Base-by-base conservation (phyloP, 768 basidiomycete species). In the Cantharellus anzutake region DNA sequence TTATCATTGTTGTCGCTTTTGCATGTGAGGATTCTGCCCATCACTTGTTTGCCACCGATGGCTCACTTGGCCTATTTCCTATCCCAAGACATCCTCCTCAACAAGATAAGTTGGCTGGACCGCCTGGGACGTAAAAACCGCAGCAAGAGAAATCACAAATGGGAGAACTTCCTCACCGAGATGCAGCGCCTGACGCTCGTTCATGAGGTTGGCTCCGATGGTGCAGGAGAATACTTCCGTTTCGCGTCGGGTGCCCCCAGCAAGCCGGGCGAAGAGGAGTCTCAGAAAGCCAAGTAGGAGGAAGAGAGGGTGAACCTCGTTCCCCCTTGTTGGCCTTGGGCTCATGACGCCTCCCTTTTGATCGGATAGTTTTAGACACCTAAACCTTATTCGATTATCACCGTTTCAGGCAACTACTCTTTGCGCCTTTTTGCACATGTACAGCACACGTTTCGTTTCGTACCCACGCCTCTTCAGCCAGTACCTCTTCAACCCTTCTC, bases 101-200 rank as follows among this genome's bases (percentile, higher is more conserved):
- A 69, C 64, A 69, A 70, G 62, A 70, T 74, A 52, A 59, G 64
- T 5, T 73, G 66, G 68, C 68, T 75, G 16, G 71, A 73, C 64
- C 69, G 67, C 35, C 67, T 75, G 48, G 74, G 74, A 38, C 68
- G 69, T 56, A 62, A 60, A 11, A 64, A 59, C 60, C 70, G 72
- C 41, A 68, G 70, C 38, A 64, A 59, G 59, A 71, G 70, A 65
- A 68, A 73, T 63, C 66, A 67, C 55, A 70, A 68, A 61, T 65
- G 67, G 5, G 72, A 74, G 62, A 68, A 75, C 66, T 72, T 75
- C 66, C 53, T 75, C 34, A 67, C 68, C 34, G 68, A 73, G 34
- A 59, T 75, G 40, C 69, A 72, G 56, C 67, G 73, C 29, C 65
- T 75, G 48, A 74, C 74, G 14, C 67, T 75, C 42, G 71, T 75